A percentile compares a stretch with the other conserved stretches of the same genome.
Evolutionary conservation across 305 asterid species (phyloP).

Genomic region (Fraxinus dipetala): DNA sequence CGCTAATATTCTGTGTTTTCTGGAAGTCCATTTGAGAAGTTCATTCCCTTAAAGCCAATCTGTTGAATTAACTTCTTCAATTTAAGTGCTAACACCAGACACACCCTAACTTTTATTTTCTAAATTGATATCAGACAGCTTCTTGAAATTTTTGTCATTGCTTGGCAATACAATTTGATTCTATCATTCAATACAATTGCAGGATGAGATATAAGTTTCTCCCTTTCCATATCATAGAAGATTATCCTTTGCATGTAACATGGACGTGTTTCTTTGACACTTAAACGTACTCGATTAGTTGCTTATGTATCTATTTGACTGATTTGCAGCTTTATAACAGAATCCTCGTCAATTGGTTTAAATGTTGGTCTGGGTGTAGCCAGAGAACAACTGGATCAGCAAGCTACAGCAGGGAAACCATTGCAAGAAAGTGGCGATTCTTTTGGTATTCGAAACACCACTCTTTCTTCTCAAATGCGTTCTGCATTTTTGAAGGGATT

Average conservation of each 20-base stretch:
- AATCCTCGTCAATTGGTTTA: constrained; percentile 62
- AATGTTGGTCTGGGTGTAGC: constrained; percentile 54
- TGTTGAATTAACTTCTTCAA: background rate
- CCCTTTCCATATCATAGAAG: background rate
- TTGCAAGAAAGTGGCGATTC: constrained; percentile 27
- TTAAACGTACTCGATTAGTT: background rate
- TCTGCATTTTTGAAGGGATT: constrained; percentile 61
- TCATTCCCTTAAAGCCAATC: background rate
- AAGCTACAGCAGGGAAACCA: constrained; percentile 28
- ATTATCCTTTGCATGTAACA: background rate
- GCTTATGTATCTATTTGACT: constrained; percentile 6
- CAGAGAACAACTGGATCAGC: constrained; percentile 32
- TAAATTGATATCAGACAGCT: background rate
- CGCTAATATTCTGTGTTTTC: background rate
- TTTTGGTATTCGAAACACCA: constrained; percentile 54
- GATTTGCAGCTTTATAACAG: constrained; percentile 61
- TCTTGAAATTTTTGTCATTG: background rate
- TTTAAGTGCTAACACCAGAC: background rate
- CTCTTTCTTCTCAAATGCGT: constrained; percentile 42
- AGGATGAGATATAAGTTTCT: background rate
- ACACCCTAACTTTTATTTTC: background rate
- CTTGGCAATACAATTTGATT: background rate
- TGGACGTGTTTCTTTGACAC: background rate
- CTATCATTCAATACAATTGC: background rate
- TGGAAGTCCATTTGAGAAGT: background rate